Base-by-base conservation (phyloP, 2,329 filamentous ascomycete genomes). In the Beauveria australis region DNA sequence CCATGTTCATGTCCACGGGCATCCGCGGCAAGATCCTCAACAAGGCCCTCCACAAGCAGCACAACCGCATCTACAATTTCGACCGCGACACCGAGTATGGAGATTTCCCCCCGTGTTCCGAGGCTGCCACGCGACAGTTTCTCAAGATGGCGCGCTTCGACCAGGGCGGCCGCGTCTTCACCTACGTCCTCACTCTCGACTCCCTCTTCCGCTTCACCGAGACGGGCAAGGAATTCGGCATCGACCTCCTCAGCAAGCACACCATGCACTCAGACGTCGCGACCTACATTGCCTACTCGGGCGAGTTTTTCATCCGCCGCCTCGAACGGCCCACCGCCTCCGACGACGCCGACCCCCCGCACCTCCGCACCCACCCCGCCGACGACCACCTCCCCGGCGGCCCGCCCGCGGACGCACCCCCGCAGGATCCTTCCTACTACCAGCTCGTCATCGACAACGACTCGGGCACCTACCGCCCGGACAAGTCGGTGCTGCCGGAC, bases 221-320 rank as follows among this genome's bases (percentile, higher is more conserved):
- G 73, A 97, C 93, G 0, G 93, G 93, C 33, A 94, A 94, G 67
- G 92, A 97, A 68, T 97, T 97, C 62, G 91, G 92, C 57, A 91
- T 97, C 68, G 93, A 97, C 74, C 79, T 97, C 72, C 76, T 97
- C 68, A 92, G 88, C 73, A 97, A 97, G 72, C 93, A 97, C 73
- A 96, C 91, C 46, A 96, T 97, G 91, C 93, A 97, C 76, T 93
- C 90, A 65, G 88, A 97, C 72, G 92, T 96, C 1, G 89, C 87
- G 41, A 89, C 90, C 2, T 96, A 96, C 72, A 91, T 97, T 64
- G 93, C 92, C 24, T 97, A 87, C 71, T 91, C 89, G 1, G 93
- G 93, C 47, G 93, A 97, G 70, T 97, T 97, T 73, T 94, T 97
- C 72, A 82, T 97, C 64, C 84, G 91, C 16, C 83, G 89, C 3